A percentile compares a stretch with the other conserved stretches of the same genome.
phyloP scores from a whole-genome alignment of 1,139 yeast species.

The Kodamaea sp. region DNA sequence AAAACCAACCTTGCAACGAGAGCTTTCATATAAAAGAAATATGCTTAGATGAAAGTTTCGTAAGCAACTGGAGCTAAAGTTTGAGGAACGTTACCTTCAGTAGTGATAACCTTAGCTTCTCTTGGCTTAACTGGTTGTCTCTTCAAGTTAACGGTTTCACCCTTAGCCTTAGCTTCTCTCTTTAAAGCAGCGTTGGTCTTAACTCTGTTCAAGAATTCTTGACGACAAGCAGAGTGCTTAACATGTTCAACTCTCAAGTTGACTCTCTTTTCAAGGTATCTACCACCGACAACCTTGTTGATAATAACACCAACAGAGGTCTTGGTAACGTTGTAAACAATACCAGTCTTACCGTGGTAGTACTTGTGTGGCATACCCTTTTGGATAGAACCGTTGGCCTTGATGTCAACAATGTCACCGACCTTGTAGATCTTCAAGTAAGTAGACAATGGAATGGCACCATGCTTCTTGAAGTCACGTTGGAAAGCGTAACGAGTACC shows the following conservation, averaged over 20 bases:
- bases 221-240: slow-evolving; percentile 99
- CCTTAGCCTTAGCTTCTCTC: slow-evolving; percentile 92
- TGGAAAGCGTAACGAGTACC: slow-evolving; percentile 99
- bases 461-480: slow-evolving; percentile 99
- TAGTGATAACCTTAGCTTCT: slow-evolving; percentile 77
- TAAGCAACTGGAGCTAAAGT: slow-evolving; percentile 98
- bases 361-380: slow-evolving; percentile 99
- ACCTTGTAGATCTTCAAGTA: slow-evolving; percentile 97
- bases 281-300: slow-evolving; percentile 98
- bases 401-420: slow-evolving; percentile 99
- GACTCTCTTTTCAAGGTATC: slow-evolving; percentile 98
- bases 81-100: slow-evolving; percentile 83
- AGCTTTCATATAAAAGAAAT: too few species aligned
- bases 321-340: slow-evolving; percentile 97
- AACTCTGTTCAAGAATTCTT: slow-evolving; percentile 97
- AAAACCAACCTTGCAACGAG: background rate
- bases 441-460: slow-evolving; percentile 89
- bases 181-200: slow-evolving; percentile 92
- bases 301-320: slow-evolving; percentile 96
- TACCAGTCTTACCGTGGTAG: slow-evolving; percentile 99
- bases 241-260: slow-evolving; percentile 98
- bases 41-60: slow-evolving; percentile 92
- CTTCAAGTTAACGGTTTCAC: slow-evolving; percentile 88
- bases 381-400: slow-evolving; percentile 98
- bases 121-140: slow-evolving; percentile 99